Evolutionary conservation across 441 rosid species (phyloP).

Genomic region (Geranium incanum): DNA sequence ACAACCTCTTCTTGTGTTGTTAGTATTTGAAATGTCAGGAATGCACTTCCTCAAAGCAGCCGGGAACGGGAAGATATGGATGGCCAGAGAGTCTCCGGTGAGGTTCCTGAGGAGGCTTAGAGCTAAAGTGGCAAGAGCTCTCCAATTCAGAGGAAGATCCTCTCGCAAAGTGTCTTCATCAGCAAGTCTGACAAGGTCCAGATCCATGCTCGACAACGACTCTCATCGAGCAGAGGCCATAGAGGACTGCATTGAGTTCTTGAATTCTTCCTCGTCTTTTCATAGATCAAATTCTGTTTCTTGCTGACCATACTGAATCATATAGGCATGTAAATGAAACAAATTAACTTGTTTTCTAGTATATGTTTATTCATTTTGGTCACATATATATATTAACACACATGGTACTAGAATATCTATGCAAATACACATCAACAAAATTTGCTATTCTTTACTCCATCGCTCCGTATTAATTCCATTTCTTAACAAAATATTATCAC

Average conservation of each 20-base stretch:
- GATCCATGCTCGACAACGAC: conserved; percentile 61
- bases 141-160: conserved; percentile 40
- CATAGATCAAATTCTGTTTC: conserved; percentile 62
- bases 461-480: too few species aligned
- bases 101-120: conserved; percentile 48
- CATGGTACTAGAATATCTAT: too few species aligned
- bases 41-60: not conserved
- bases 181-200: conserved; percentile 52
- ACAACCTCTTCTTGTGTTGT: not conserved
- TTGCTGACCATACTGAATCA: conserved; percentile 35
- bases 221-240: conserved; percentile 83
- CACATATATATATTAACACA: too few species aligned
- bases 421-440: too few species aligned
- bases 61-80: not conserved
- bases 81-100: conserved; percentile 23
- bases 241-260: conserved; percentile 87
- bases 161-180: conserved; percentile 42
- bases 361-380: too few species aligned
- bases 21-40: not conserved
- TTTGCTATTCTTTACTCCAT: too few species aligned
- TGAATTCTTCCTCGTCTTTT: conserved; percentile 72
- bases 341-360: too few species aligned
- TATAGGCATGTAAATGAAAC: conserved; percentile 17
- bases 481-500: too few species aligned
- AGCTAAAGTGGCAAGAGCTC: conserved; percentile 47